Conservation (phyloP, 2,329 filamentous ascomycete genomes). For the Hymenoscyphus salicellus region DNA sequence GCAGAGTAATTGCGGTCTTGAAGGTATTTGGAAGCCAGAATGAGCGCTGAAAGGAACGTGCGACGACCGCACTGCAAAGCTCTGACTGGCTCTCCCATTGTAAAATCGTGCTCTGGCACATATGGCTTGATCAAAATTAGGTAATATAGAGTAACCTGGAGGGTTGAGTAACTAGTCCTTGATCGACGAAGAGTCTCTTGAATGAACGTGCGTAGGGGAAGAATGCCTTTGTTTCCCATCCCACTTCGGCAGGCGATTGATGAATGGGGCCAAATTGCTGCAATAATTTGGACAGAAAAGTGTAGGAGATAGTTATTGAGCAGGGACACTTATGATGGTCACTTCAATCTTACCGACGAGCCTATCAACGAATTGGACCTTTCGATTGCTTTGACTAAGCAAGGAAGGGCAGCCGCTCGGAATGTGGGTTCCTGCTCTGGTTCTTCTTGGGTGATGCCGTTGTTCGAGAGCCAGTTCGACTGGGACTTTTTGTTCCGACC, state of each 20-base stretch:
- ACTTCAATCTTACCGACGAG: conserved; percentile 81
- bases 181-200: conserved; percentile 95
- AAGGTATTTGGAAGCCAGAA: conserved; percentile 94
- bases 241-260: conserved; percentile 75
- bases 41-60: conserved; percentile 94
- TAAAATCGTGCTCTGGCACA: conserved; percentile 79
- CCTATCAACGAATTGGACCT: conserved; percentile 92
- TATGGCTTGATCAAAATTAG: conserved; percentile 89
- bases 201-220: conserved; percentile 92
- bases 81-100: conserved; percentile 76
- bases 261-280: conserved; percentile 93
- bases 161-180: conserved; percentile 92
- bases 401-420: conserved; percentile 69
- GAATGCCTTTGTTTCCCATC: conserved; percentile 68
- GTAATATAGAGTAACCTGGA: conserved; percentile 96
- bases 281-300: conserved; percentile 94
- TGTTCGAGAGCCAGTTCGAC: conserved; percentile 55
- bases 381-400: conserved; percentile 84
- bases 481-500: conserved; percentile 34
- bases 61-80: conserved; percentile 92
- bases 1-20: conserved; percentile 98
- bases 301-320: conserved; percentile 58
- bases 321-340: conserved; percentile 32
- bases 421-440: conserved; percentile 51
- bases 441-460: conserved; percentile 62